Conservation (phyloP, 371 early-diverging fungal genomes). For the Entomophthora muscae region DNA sequence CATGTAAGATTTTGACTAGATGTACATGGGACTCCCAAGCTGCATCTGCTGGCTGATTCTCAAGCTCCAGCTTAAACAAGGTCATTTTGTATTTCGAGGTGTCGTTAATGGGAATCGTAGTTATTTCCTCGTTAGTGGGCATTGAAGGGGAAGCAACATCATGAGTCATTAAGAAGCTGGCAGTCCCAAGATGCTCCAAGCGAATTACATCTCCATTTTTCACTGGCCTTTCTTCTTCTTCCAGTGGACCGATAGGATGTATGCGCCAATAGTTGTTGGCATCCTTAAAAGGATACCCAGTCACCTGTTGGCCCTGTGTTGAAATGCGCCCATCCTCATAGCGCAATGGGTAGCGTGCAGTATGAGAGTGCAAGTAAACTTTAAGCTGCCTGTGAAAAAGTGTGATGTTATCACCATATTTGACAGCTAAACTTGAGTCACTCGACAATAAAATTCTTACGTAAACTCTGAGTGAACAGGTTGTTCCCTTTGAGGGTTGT, state of each 20-base stretch:
- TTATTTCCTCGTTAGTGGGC: constrained; percentile 90
- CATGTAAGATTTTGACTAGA: constrained; percentile 45
- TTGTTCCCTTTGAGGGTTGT: constrained; percentile 56
- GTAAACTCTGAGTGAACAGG: constrained; percentile 17
- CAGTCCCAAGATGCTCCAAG: constrained; percentile 31
- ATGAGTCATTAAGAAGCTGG: constrained; percentile 67
- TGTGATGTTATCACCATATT: constrained; percentile 63
- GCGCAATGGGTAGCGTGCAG: constrained; percentile 62
- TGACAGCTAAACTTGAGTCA: constrained; percentile 30
- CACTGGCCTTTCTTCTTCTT: constrained; percentile 13
- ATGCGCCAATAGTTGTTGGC: constrained; percentile 74
- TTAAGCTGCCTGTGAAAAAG: constrained; percentile 57
- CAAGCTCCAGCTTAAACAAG: constrained; percentile 38
- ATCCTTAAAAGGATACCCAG: constrained; percentile 56
- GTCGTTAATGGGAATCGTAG: constrained; percentile 27
- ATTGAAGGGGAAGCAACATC: constrained; percentile 95
- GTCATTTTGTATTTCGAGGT: constrained; percentile 37
- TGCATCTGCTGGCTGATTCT: constrained; percentile 22
- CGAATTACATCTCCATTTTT: constrained; percentile 31
- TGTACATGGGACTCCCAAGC: constrained; percentile 36
- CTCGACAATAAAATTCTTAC: constrained; percentile 4
- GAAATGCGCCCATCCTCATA: constrained; percentile 87
- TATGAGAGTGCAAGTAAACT: constrained; percentile 69
- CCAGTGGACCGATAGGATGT: constrained; percentile 25
- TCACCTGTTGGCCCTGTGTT: constrained; percentile 83